These are phyloP conservation scores for Chlamydomonas urium DNA, from an alignment of 139 green algal species.

Conservation along the genomic window DNA sequence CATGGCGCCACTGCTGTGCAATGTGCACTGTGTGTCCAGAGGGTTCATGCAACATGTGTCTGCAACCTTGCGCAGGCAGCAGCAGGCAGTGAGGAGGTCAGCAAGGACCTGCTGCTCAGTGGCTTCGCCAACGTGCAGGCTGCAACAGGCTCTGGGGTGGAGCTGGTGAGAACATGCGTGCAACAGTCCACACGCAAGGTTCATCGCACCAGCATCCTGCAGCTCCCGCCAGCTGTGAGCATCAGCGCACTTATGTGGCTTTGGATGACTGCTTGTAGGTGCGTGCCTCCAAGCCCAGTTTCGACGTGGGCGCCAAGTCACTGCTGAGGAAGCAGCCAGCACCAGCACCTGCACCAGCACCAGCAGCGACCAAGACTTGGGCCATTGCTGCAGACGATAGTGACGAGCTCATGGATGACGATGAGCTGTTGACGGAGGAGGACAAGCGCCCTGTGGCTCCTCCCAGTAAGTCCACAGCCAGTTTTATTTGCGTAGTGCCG, in stretches of 20 bases:
- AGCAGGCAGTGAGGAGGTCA: too few relatives aligned
- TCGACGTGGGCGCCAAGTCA: not conserved
- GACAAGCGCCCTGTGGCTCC: conserved; percentile 57
- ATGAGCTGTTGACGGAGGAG: conserved; percentile 85
- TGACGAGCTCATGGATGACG: conserved; percentile 92
- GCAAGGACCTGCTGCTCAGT: conserved; percentile 54
- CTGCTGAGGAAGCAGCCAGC: conserved; percentile 30
- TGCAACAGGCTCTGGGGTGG: conserved; percentile 8
- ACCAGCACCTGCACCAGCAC: conserved; percentile 12
- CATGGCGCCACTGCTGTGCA: too few relatives aligned
- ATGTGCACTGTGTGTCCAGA: too few relatives aligned
- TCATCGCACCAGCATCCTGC: not conserved
- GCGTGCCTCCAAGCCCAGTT: not conserved
- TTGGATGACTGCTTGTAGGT: not conserved
- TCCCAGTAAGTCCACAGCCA: too few relatives aligned
- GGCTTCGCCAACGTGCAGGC: conserved; percentile 30
- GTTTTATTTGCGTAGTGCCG: too few relatives aligned
- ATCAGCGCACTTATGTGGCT: not conserved
- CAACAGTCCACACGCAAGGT: not conserved
- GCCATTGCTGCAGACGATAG: conserved; percentile 48
- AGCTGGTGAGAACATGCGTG: conserved; percentile 4
- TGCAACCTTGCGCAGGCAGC: too few relatives aligned
- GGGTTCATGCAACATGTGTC: too few relatives aligned
- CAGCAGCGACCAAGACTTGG: conserved; percentile 31
- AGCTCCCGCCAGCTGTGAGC: not conserved